Evolutionary conservation across 2,329 filamentous ascomycete species (phyloP).

Genomic region (Penicillium corylophilum): DNA sequence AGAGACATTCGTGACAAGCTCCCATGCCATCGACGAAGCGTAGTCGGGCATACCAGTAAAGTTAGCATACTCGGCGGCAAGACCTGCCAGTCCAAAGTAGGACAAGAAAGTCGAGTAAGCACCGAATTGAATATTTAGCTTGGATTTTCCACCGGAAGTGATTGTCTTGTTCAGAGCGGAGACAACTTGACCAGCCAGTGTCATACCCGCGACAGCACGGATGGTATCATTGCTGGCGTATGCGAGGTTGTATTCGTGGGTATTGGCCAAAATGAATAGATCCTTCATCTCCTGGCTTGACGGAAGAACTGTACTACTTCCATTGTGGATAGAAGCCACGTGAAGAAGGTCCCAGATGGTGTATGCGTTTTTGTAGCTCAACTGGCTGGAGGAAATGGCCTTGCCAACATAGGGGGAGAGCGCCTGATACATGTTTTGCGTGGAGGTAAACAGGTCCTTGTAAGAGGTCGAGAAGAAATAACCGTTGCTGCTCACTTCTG

Average conservation of each 20-base stretch:
- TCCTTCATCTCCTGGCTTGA: slow-evolving; percentile 47
- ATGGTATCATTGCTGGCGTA: slow-evolving; percentile 60
- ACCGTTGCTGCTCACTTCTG: slow-evolving; percentile 52
- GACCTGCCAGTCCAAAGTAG: slow-evolving; percentile 58
- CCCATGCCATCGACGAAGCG: slow-evolving; percentile 74
- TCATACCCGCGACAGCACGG: slow-evolving; percentile 53
- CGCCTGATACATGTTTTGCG: slow-evolving; percentile 51
- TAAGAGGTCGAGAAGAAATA: slow-evolving; percentile 53
- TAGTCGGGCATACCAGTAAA: slow-evolving; percentile 77
- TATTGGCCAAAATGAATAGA: slow-evolving; percentile 68
- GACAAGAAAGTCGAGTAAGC: slow-evolving; percentile 58
- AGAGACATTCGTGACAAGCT: slow-evolving; percentile 56
- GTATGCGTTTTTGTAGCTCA: slow-evolving; percentile 60
- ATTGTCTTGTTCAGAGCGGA: slow-evolving; percentile 43
- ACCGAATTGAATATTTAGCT: slow-evolving; percentile 55
- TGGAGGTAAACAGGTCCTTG: slow-evolving; percentile 44
- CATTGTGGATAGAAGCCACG: slow-evolving; percentile 59
- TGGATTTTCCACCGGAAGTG: slow-evolving; percentile 30
- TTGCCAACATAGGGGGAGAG: slow-evolving; percentile 52
- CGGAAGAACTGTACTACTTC: slow-evolving; percentile 15
- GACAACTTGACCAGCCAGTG: slow-evolving; percentile 62
- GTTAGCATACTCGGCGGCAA: slow-evolving; percentile 50
- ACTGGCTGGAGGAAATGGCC: slow-evolving; percentile 46
- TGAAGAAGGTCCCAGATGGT: slow-evolving; percentile 62
- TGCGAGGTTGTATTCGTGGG: slow-evolving; percentile 74